These are phyloP conservation scores for Pseudocercospora crystallina DNA, from an alignment of 2,329 filamentous ascomycete species.

Conservation along the genomic window DNA sequence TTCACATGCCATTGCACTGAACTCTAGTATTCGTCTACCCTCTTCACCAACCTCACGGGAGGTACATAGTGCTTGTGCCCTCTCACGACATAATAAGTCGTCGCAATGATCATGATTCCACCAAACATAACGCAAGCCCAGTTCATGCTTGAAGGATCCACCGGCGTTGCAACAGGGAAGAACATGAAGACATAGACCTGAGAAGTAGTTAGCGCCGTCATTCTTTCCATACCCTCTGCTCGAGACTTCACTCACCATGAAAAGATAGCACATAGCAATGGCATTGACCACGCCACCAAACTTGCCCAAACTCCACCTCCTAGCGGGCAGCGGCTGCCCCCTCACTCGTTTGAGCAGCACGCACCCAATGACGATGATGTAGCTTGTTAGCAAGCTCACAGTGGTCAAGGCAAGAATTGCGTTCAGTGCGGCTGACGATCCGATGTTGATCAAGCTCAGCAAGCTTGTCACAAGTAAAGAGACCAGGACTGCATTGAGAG, in stretches of 20 bases:
- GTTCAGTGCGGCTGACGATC: slow-evolving; percentile 52
- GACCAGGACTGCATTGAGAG: slow-evolving; percentile 11
- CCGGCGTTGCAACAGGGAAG: slow-evolving; percentile 25
- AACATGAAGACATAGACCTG: slow-evolving; percentile 10
- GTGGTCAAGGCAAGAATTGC: slow-evolving; percentile 46
- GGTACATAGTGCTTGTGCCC: slow-evolving; percentile 33
- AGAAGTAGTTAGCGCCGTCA: no score
- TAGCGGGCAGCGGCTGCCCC: slow-evolving; percentile 14
- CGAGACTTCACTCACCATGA: not conserved
- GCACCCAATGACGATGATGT: slow-evolving; percentile 30
- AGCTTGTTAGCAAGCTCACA: slow-evolving; percentile 51
- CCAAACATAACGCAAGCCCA: slow-evolving; percentile 50
- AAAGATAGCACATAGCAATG: slow-evolving; percentile 6
- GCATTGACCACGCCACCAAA: slow-evolving; percentile 13
- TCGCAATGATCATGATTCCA: slow-evolving; percentile 20
- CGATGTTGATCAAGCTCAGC: slow-evolving; percentile 53
- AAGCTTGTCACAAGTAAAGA: slow-evolving; percentile 24
- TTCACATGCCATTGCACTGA: no score
- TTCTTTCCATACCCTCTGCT: no score
- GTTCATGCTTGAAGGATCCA: slow-evolving; percentile 46
- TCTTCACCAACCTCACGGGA: slow-evolving; percentile 21
- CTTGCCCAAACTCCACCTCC: slow-evolving; percentile 17
- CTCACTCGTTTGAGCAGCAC: slow-evolving; percentile 14
- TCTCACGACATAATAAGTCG: slow-evolving; percentile 36
- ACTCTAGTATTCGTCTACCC: not conserved